Evolutionary conservation across 1,284 basidiomycete genomes (phyloP).

Genomic region (Phaffia rhodozyma): DNA sequence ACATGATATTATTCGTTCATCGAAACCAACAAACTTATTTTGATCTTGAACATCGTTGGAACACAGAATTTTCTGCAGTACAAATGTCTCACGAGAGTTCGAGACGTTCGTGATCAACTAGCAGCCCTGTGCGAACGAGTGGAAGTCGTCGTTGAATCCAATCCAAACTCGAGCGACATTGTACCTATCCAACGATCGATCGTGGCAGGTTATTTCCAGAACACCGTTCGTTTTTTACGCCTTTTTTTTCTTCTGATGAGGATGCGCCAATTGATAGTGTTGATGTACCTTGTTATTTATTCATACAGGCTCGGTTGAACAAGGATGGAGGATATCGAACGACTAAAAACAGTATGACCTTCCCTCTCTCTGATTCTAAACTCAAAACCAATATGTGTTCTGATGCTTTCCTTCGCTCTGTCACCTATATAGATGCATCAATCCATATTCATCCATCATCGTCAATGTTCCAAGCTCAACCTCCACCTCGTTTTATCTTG

Average conservation of each 20-base stretch:
- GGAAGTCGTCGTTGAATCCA: slow-evolving; percentile 76
- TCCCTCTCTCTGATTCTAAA: neutral
- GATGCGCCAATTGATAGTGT: neutral
- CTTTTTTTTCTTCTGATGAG: neutral
- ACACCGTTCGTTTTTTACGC: slow-evolving; percentile 50
- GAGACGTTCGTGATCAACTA: slow-evolving; percentile 90
- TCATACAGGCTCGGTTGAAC: slow-evolving; percentile 60
- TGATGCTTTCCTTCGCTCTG: neutral
- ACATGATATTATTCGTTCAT: neutral
- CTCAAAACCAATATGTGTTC: neutral
- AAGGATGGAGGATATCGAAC: slow-evolving; percentile 87
- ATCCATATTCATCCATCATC: slow-evolving; percentile 95
- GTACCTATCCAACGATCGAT: slow-evolving; percentile 88
- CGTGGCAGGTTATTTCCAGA: slow-evolving; percentile 91
- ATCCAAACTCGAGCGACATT: slow-evolving; percentile 82
- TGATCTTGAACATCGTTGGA: neutral
- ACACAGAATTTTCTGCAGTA: slow-evolving; percentile 84
- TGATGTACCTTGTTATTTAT: slow-evolving; percentile 8
- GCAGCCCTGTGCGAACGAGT: slow-evolving; percentile 91
- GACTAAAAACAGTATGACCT: slow-evolving; percentile 58
- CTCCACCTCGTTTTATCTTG: slow-evolving; percentile 75
- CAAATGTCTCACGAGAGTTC: slow-evolving; percentile 84
- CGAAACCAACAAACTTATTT: neutral
- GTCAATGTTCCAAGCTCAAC: slow-evolving; percentile 86
- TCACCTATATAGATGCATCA: slow-evolving; percentile 49